These are phyloP conservation scores for Gardenia jasminoides DNA, from an alignment of 257 asterid genomes.

Conservation along the genomic window DNA sequence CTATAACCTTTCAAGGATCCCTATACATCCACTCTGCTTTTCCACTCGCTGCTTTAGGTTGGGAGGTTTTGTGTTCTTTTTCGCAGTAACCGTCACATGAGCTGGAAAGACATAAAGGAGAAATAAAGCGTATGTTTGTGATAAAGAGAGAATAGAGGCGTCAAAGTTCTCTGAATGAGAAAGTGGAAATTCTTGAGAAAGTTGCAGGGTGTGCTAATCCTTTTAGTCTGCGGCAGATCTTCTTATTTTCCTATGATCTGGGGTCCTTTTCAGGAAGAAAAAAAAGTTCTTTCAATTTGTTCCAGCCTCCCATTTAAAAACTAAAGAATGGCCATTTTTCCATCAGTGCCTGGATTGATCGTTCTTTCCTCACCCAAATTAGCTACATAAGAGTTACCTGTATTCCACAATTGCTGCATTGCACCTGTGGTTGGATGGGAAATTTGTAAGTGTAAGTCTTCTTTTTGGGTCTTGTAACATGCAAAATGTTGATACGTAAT, in stretches of 20 bases:
- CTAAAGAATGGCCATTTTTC: background rate
- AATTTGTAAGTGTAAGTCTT: background rate
- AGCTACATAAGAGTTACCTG: background rate
- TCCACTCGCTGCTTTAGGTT: background rate
- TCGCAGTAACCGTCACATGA: too few relatives aligned
- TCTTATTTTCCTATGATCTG: background rate
- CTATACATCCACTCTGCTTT: background rate
- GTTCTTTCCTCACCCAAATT: conserved; percentile 1
- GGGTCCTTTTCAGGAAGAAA: background rate
- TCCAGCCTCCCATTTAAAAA: background rate
- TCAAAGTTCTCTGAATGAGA: background rate
- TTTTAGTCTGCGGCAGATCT: background rate
- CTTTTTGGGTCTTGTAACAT: background rate
- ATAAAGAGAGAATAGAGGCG: too few relatives aligned
- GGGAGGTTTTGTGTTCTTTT: background rate
- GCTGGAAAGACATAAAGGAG: too few relatives aligned
- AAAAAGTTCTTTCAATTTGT: background rate
- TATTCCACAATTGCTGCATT: background rate
- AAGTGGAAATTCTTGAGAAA: background rate
- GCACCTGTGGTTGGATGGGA: background rate
- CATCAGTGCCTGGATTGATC: background rate
- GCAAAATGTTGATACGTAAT: background rate
- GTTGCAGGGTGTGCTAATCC: too few relatives aligned
- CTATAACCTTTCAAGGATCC: background rate
- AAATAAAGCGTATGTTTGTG: too few relatives aligned